Base-by-base conservation (phyloP, 257 asterid species). In the Jasminum sambac region DNA sequence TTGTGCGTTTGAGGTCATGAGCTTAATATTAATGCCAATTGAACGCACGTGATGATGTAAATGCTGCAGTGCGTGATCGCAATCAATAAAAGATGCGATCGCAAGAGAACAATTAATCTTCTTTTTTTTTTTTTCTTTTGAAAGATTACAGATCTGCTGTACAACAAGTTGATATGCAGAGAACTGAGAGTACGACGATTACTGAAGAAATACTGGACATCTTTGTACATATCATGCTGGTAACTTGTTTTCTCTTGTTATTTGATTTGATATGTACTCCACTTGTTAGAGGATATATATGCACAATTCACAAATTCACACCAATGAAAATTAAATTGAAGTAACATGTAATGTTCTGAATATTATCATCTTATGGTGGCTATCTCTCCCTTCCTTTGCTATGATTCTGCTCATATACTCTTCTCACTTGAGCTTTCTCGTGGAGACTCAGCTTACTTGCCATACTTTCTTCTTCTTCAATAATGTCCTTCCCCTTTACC, bases 361-460 rank as follows among this genome's bases (percentile, higher is more conserved):
- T 24, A 50, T 16, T 65, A 67, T 62, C 36, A 30, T 30, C 36
- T 30, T 30, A 30, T 30, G 36, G 36, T 63, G 41, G 16, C 70
- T 71, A 80, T 60, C 77, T 77, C 43, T 62, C 67, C 62, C 75
- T 66, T 67, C 69, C 65, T 78, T 74, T 79, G 25, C 70, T 72
- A 21, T 46, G 60, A 36, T 55, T 63, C 62, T 55, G 71, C 50
- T 75, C 64, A 7, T 82, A 72, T 25, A 71, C 69, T 68, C 80
- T 79, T 73, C 68, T 74, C 11, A 70, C 72, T 38, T 52, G 69
- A 19, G 72, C 79, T 61, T 61, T 76, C 71, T 80, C 85, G 4
- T 17, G 36, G 16, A 65, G 67, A 68, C 70, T 78, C 64, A 70
- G 66, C 83, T 69, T 77, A 17, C 37, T 63, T 52, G 63, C 74